Conservation (phyloP, 768 basidiomycete genomes). For the Hygrocybe punicea region DNA sequence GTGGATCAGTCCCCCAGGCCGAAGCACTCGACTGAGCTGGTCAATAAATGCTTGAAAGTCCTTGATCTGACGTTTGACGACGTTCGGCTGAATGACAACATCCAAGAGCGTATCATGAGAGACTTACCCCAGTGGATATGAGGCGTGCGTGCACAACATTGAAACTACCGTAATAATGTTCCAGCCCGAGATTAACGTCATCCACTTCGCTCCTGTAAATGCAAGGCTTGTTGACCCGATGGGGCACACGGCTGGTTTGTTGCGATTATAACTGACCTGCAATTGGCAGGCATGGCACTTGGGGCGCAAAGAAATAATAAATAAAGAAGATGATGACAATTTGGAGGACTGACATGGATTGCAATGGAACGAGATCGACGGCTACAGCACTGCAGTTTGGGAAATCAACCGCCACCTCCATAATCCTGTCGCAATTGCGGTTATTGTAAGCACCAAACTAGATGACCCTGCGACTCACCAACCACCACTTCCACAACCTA, state of each 20-base stretch:
- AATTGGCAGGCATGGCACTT: conserved; percentile 67
- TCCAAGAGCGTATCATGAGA: not conserved
- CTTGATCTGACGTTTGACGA: conserved; percentile 50
- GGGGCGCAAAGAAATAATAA: not conserved
- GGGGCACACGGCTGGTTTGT: too few relatives aligned
- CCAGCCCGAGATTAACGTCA: conserved; percentile 81
- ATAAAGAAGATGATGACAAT: not conserved
- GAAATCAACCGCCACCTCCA: conserved; percentile 70
- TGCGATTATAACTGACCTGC: conserved; percentile 44
- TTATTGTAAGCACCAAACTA: not conserved
- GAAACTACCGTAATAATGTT: conserved; percentile 77
- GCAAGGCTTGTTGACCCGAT: too few relatives aligned
- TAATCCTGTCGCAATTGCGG: conserved; percentile 51
- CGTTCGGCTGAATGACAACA: not conserved
- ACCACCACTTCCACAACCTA: conserved; percentile 76
- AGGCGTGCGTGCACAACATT: conserved; percentile 72
- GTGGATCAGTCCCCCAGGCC: conserved; percentile 66
- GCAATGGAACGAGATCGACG: conserved; percentile 80
- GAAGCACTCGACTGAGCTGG: conserved; percentile 62
- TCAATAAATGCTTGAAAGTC: conserved; percentile 63
- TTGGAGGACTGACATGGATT: conserved; percentile 50
- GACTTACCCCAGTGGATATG: conserved; percentile 66
- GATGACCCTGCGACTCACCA: conserved; percentile 51
- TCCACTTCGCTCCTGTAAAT: conserved; percentile 69
- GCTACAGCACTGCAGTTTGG: conserved; percentile 66